A percentile compares a stretch with the other conserved stretches of the same genome.
phyloP scores from a whole-genome alignment of 257 asterid species.

The Haberlea rhodopensis region DNA sequence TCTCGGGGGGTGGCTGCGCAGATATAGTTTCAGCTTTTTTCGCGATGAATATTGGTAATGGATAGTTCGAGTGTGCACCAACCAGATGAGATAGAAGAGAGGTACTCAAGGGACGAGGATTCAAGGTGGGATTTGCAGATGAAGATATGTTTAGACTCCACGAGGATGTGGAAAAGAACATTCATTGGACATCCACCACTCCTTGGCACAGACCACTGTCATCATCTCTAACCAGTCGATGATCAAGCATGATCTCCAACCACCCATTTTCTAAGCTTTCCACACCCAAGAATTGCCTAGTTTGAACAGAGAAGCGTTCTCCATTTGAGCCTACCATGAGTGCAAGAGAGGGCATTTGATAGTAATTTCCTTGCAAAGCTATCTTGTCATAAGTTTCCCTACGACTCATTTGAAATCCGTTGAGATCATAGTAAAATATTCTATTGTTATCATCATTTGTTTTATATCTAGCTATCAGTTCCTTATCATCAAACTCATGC shows the following conservation, averaged over 20 bases:
- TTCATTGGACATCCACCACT: constrained; percentile 85
- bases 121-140: constrained; percentile 34
- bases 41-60: constrained; percentile 65
- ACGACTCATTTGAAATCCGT: constrained; percentile 95
- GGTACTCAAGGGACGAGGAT: constrained; percentile 59
- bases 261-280: constrained; percentile 82
- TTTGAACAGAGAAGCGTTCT: constrained; percentile 81
- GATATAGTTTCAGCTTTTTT: constrained; percentile 79
- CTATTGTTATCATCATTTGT: constrained; percentile 68
- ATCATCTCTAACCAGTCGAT: constrained; percentile 77
- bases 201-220: constrained; percentile 99
- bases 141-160: constrained; percentile 72
- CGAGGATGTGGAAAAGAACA: constrained; percentile 64
- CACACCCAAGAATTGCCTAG: constrained; percentile 85
- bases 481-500: constrained; percentile 55
- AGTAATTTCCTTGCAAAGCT: constrained; percentile 93
- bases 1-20: constrained; percentile 94
- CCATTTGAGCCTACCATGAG: constrained; percentile 72
- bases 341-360: constrained; percentile 94
- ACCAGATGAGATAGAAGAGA: constrained; percentile 86
- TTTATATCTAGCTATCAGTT: constrained; percentile 69
- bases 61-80: constrained; percentile 83
- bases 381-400: constrained; percentile 91
- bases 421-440: constrained; percentile 80
- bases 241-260: constrained; percentile 94